Base-by-base conservation (phyloP, 108 stramenopile genomes). In the Pseudonitzschia pungens region DNA sequence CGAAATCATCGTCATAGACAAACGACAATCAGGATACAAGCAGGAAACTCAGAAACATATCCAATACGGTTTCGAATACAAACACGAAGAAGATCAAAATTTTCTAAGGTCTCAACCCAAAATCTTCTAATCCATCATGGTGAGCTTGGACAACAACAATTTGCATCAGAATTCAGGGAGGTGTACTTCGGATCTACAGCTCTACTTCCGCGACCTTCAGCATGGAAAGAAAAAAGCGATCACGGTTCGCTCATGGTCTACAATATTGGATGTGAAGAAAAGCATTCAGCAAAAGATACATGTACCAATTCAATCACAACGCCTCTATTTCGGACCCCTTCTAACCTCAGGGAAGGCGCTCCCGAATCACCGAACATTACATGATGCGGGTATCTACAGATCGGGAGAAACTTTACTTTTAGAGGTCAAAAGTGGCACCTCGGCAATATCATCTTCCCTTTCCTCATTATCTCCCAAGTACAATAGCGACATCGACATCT, bases 241-340 rank as follows among this genome's bases (percentile, higher is more conserved):
- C 36, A 78, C 83, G 1, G 82, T 96, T 24, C 80, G 80, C 28
- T 87, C 95, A 29, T 96, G 95, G 95, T 85, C 89, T 16, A 86
- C 90, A 22, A 77, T 93, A 58, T 87, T 92, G 71, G 95, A 96
- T 68, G 83, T 93, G 67, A 96, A 96, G 77, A 85, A 92, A 70
- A 67, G 75, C 20, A 78, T 95, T 18, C 80, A 85, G 62, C 70
- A 82, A 51, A 76, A 85, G 27, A 77, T 90, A 3, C 87, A 87
- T 50, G 81, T 93, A n/a, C 89, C 92, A 4, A 78, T 88, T 2
- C 53, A 66, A 55, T 76, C 86, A 6, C 94, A 90, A 54, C 76
- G 79, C 22, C 82, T 96, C 45, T 96, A 86, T 68, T 89, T 89
- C 75, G 85, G 85, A 65, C 92, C 94, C 11, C 75, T 91, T 12